These are phyloP conservation scores for Alternaria rosae DNA, from an alignment of 2,329 filamentous ascomycete species.

Conservation along the genomic window DNA sequence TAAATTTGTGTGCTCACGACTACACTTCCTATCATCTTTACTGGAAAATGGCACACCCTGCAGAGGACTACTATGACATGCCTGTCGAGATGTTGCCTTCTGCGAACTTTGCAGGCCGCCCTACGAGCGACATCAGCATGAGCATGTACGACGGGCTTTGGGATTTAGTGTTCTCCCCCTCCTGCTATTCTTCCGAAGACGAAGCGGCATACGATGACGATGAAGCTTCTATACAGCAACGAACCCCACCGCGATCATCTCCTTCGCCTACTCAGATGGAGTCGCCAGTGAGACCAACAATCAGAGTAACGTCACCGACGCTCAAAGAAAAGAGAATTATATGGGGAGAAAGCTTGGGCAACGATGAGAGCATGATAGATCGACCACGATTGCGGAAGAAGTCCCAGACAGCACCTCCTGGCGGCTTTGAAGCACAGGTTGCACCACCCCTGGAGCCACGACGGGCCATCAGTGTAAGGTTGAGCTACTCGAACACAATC, in stretches of 20 bases:
- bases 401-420: slow-evolving; percentile 30
- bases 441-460: slow-evolving; percentile 29
- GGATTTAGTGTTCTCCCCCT: slow-evolving; percentile 15
- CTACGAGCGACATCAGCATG: slow-evolving; percentile 33
- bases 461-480: slow-evolving; percentile 37
- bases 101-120: slow-evolving; percentile 34
- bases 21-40: neutral
- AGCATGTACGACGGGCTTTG: slow-evolving; percentile 26
- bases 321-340: slow-evolving; percentile 1
- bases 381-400: slow-evolving; percentile 27
- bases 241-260: neutral
- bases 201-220: slow-evolving; percentile 20
- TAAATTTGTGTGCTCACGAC: neutral
- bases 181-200: slow-evolving; percentile 15
- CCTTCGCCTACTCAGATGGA: slow-evolving; percentile 6
- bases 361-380: slow-evolving; percentile 12
- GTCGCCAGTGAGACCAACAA: slow-evolving; percentile 7
- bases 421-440: slow-evolving; percentile 10
- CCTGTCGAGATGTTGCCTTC: slow-evolving; percentile 28
- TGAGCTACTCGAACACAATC: slow-evolving; percentile 8
- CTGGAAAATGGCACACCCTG: slow-evolving; percentile 14
- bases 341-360: slow-evolving; percentile 11
- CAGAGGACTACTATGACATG: slow-evolving; percentile 33
- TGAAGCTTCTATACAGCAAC: slow-evolving; percentile 5
- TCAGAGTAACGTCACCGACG: slow-evolving; percentile 12